A percentile compares a stretch with the other conserved stretches of the same genome.
Conservation (phyloP, 306 rosid species). For the Canavalia ensiformis region DNA sequence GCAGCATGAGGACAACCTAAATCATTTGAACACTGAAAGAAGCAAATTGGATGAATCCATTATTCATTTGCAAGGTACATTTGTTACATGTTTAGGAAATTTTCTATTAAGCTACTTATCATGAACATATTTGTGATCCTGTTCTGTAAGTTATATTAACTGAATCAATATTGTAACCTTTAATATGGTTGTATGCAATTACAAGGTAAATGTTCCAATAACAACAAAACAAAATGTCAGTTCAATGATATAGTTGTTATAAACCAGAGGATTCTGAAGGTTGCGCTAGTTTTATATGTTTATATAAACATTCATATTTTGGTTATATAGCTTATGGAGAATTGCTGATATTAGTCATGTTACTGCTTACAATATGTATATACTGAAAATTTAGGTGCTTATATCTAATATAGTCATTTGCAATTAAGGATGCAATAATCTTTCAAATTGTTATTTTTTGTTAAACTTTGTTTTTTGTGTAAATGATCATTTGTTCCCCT, state of each 20-base stretch:
- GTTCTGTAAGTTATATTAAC: slow-evolving; percentile 32
- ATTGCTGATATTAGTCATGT: slow-evolving; percentile 15
- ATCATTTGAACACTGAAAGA: slow-evolving; percentile 62
- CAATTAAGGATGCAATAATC: slow-evolving; percentile 35
- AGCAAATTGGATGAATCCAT: slow-evolving; percentile 75
- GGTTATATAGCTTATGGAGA: slow-evolving; percentile 21
- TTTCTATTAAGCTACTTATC: slow-evolving; percentile 35
- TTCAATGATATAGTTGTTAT: slow-evolving; percentile 29
- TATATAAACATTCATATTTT: slow-evolving; percentile 32
- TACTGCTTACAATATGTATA: neutral
- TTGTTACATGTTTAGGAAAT: slow-evolving; percentile 32
- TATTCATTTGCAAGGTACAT: slow-evolving; percentile 81
- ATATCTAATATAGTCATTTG: neutral
- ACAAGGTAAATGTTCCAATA: slow-evolving; percentile 3
- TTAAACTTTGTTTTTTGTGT: neutral
- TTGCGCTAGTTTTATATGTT: slow-evolving; percentile 25
- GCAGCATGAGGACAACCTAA: slow-evolving; percentile 77
- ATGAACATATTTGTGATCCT: slow-evolving; percentile 22
- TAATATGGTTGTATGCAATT: slow-evolving; percentile 29
- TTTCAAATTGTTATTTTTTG: slow-evolving; percentile 18
- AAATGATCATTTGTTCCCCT: neutral
- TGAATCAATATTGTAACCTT: slow-evolving; percentile 30
- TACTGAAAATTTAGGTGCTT: slow-evolving; percentile 34
- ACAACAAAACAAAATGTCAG: neutral
- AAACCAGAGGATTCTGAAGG: slow-evolving; percentile 23